A percentile compares a stretch with the other conserved stretches of the same genome.
These are phyloP conservation scores for Gentiana macrophylla DNA, from an alignment of 257 asterid genomes.

Conservation along the genomic window DNA sequence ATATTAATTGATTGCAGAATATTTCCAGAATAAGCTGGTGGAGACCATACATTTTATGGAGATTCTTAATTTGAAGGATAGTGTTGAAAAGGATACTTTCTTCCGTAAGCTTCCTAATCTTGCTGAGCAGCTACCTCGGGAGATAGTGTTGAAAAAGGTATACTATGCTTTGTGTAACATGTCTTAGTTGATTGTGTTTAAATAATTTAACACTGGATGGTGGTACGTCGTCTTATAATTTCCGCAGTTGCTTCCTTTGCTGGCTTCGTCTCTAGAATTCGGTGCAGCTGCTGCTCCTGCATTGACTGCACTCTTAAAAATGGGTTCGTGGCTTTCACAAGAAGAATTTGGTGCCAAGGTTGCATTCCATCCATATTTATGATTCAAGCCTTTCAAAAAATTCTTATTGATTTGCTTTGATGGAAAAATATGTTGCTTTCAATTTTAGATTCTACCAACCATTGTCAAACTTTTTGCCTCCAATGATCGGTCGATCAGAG, in stretches of 20 bases:
- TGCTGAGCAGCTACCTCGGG: slow-evolving; percentile 93
- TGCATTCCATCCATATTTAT: slow-evolving; percentile 10
- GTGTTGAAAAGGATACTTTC: slow-evolving; percentile 94
- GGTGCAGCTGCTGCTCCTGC: slow-evolving; percentile 99
- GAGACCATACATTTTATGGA: slow-evolving; percentile 99
- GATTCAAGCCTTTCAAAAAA: neutral
- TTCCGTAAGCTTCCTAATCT: slow-evolving; percentile 96
- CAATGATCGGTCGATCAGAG: slow-evolving; percentile 83
- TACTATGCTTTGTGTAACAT: neutral
- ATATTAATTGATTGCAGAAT: slow-evolving; percentile 50
- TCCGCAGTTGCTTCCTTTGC: slow-evolving; percentile 81
- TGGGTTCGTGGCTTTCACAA: slow-evolving; percentile 81
- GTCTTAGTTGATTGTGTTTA: neutral
- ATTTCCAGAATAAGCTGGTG: slow-evolving; percentile 90
- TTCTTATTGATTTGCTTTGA: neutral
- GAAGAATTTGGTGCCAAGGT: slow-evolving; percentile 86
- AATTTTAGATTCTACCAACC: slow-evolving; percentile 63
- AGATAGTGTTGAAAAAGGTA: slow-evolving; percentile 96
- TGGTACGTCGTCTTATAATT: slow-evolving; percentile 10
- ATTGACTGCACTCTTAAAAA: slow-evolving; percentile 79
- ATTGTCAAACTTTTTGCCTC: slow-evolving; percentile 85
- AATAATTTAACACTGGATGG: slow-evolving; percentile 5
- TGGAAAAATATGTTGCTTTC: slow-evolving; percentile 6
- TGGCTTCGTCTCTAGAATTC: slow-evolving; percentile 91
- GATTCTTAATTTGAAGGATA: slow-evolving; percentile 89